Evolutionary conservation across 2,329 filamentous ascomycete genomes (phyloP), one percentile per base, ranked within the genome.

Genomic region (Penicillium verrucosum): DNA sequence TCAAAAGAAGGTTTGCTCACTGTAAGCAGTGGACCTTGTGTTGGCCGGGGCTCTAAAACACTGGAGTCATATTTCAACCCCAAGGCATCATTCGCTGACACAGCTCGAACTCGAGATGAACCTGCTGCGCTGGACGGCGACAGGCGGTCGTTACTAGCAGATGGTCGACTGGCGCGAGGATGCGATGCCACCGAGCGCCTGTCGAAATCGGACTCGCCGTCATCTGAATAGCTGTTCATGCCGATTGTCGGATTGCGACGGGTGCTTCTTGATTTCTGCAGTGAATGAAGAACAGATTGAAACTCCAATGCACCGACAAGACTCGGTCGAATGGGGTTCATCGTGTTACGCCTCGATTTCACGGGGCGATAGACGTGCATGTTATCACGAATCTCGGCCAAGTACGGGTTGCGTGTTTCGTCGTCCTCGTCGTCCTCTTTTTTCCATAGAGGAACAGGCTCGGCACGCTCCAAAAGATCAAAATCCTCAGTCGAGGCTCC

Each of bases 221-320:
- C 84, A 60, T 89, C 86, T 0, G 88, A 89, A 68, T 88, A 88
- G 65, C 87, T 85, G 58, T 89, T 83, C 25, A 85, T 75, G 61
- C 86, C 82, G 59, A 96, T 86, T 2, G 86, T 83, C 42, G 86
- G 83, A 18, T 89, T 60, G 27, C 58, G 82, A 65, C 87, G 85
- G 27, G 89, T 84, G 61, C 90, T 94, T 68, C 89, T 85, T 54
- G 91, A 89, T 62, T 87, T 89, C 67, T 95, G 87, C 55, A 99
- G 77, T 3, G 92, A 92, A n/a, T 90, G 88, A 44, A 99, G 78
- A 3, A 96, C 88, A 2, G 93, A 93, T 65, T 92, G 85, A 66
- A 99, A 99, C 74, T 99, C 94, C 56, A 99, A 80, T 9, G 90
- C 94, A 42, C 94, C 94, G 4, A 99, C 88, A 45, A 99, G 78